These are phyloP conservation scores for Podospora didyma DNA, from an alignment of 495 filamentous ascomycete species.

Conservation along the genomic window DNA sequence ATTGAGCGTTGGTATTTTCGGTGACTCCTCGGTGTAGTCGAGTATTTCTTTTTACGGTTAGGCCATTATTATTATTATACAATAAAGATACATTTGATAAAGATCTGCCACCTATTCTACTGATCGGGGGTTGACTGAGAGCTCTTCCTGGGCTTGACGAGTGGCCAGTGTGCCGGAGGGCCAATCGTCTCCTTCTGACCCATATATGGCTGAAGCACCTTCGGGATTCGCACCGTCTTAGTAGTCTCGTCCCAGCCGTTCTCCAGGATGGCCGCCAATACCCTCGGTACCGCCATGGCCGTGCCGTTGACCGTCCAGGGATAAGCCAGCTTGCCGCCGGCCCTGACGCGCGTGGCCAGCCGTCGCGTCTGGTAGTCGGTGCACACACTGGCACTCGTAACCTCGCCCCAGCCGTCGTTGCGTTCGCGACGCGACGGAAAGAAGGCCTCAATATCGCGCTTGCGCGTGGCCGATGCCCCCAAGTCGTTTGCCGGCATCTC, in stretches of 20 bases:
- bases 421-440: constrained; percentile 76
- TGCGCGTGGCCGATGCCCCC: constrained; percentile 79
- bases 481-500: constrained; percentile 91
- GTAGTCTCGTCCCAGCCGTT: constrained; percentile 76
- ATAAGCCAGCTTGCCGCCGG: constrained; percentile 50
- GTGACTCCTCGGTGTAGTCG: too few relatives aligned
- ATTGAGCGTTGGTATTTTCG: too few relatives aligned
- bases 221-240: constrained; percentile 64
- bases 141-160: too few relatives aligned
- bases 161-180: constrained; percentile 26
- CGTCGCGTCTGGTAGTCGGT: constrained; percentile 91
- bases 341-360: constrained; percentile 64
- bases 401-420: constrained; percentile 88
- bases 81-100: too few relatives aligned
- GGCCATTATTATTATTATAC: too few relatives aligned
- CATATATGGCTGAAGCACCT: constrained; percentile 78
- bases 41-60: too few relatives aligned
- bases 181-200: constrained; percentile 64
- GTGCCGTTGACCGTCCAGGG: constrained; percentile 93
- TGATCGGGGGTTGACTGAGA: too few relatives aligned
- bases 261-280: constrained; percentile 89
- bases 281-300: constrained; percentile 83
- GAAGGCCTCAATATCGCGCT: constrained; percentile 88
- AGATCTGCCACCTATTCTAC: too few relatives aligned
- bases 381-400: constrained; percentile 85